Base-by-base conservation (phyloP, 306 rosid species). In the Castanospermum australe region DNA sequence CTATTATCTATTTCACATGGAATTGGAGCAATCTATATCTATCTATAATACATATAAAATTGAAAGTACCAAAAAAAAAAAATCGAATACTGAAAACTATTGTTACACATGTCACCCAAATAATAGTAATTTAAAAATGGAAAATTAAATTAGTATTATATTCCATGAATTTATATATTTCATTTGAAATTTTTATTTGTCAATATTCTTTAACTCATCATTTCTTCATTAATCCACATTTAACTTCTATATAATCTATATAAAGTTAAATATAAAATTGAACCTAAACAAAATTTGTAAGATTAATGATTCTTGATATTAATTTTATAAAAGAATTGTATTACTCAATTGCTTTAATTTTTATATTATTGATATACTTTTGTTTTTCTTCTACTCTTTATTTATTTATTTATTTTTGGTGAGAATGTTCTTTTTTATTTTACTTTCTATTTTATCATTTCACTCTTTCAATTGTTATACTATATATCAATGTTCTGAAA, bases 1-100 rank as follows among this genome's bases (percentile, higher is more conserved):
- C 36, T 42, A 50, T 79, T 60, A 61, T 54, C 74, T 22, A 62
- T 61, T 64, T 71, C 41, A 38, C 22, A 71, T 22, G 44, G 20
- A 57, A 14, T 42, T 20, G 15, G 76, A 79, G 14, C 24, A 32
- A 22, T 57, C 18, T 22, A 64, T 7, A 68, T 28, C 48, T 51
- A 52, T 24, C 15, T 28, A 77, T 12, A 24, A 52, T 66, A 32
- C 17, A 22, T 36, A n/a, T 28, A 65, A n/a, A n/a, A n/a, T n/a
- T n/a, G n/a, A n/a, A n/a, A n/a, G n/a, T n/a, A n/a, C n/a, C n/a
- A n/a, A n/a, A n/a, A n/a, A n/a, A n/a, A n/a, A n/a, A n/a, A n/a
- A n/a, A 24, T 25, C 45, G 32, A 38, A 52, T 38, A 50, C 41
- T 13, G 73, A 65, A 64, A 65, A 20, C 55, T 41, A 44, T n/a